phyloP scores from a whole-genome alignment of 2,329 filamentous ascomycete genomes.

The Beauveria varroae region DNA sequence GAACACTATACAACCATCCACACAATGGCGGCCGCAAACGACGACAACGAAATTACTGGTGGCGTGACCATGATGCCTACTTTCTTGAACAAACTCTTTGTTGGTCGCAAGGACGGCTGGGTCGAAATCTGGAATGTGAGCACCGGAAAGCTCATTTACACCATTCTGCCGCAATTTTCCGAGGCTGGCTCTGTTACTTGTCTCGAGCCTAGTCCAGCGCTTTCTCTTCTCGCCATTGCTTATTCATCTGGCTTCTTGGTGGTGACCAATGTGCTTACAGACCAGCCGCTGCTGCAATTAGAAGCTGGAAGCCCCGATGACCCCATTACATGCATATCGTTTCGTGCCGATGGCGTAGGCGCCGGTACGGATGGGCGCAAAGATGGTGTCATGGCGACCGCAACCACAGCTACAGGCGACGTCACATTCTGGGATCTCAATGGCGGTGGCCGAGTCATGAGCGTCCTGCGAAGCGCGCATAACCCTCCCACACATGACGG shows the following conservation, averaged over 20 bases:
- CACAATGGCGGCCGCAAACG: constrained; percentile 46
- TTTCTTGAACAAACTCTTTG: constrained; percentile 91
- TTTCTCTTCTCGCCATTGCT: constrained; percentile 82
- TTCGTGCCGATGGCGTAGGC: constrained; percentile 81
- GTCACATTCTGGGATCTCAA: constrained; percentile 96
- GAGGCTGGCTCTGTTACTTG: constrained; percentile 78
- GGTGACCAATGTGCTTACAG: constrained; percentile 74
- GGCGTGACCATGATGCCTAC: constrained; percentile 85
- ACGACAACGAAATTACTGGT: constrained; percentile 64
- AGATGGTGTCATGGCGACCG: constrained; percentile 90
- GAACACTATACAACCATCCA: constrained; percentile 88
- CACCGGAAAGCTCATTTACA: constrained; percentile 85
- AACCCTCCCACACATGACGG: constrained; percentile 58
- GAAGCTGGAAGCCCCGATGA: constrained; percentile 57
- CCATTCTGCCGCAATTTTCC: constrained; percentile 67
- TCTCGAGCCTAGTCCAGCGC: constrained; percentile 72
- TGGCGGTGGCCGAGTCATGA: constrained; percentile 75
- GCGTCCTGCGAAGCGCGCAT: constrained; percentile 81
- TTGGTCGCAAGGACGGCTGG: constrained; percentile 77
- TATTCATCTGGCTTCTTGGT: constrained; percentile 72
- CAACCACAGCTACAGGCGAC: constrained; percentile 71
- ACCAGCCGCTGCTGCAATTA: constrained; percentile 63
- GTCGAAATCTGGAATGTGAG: constrained; percentile 98
- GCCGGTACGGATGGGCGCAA: constrained; percentile 80
- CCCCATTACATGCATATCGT: constrained; percentile 75